Evolutionary conservation across 2,329 filamentous ascomycete species (phyloP).

Genomic region (Ceratocystis cacaofunesta): DNA sequence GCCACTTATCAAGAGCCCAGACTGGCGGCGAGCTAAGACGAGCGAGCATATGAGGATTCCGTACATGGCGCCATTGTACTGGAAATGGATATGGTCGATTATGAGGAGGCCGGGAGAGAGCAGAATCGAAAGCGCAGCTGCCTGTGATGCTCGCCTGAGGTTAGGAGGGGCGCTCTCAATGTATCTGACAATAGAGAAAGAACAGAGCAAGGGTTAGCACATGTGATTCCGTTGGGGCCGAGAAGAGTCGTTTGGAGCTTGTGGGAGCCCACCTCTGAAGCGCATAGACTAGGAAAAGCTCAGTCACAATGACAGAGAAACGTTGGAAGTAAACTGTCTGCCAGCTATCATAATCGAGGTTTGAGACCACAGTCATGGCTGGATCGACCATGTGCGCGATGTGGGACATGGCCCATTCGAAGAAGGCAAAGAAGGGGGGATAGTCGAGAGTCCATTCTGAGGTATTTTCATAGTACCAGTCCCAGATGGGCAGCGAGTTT

Average conservation of each 20-base stretch:
- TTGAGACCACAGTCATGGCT: conserved; percentile 65
- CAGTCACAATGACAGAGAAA: conserved; percentile 69
- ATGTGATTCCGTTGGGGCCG: neutral
- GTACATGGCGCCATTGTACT: conserved; percentile 97
- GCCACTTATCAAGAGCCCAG: conserved; percentile 62
- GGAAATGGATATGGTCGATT: conserved; percentile 97
- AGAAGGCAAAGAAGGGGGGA: conserved; percentile 92
- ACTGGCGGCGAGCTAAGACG: conserved; percentile 61
- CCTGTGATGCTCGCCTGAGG: conserved; percentile 65
- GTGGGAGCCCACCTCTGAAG: conserved; percentile 47
- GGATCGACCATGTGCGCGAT: conserved; percentile 63
- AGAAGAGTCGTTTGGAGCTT: neutral
- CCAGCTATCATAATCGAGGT: conserved; percentile 79
- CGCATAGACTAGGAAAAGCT: conserved; percentile 70
- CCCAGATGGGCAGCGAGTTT: conserved; percentile 65
- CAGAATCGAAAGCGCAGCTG: conserved; percentile 73
- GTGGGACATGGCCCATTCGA: conserved; percentile 85
- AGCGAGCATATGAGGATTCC: conserved; percentile 78
- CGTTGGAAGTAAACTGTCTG: conserved; percentile 89
- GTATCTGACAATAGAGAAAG: conserved; percentile 37
- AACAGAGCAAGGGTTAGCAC: neutral
- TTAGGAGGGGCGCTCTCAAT: conserved; percentile 52
- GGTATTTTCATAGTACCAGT: conserved; percentile 96
- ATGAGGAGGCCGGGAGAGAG: conserved; percentile 87
- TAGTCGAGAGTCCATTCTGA: conserved; percentile 99